Evolutionary conservation across 1,284 basidiomycete genomes (phyloP).

Genomic region (Naganishia albida): DNA sequence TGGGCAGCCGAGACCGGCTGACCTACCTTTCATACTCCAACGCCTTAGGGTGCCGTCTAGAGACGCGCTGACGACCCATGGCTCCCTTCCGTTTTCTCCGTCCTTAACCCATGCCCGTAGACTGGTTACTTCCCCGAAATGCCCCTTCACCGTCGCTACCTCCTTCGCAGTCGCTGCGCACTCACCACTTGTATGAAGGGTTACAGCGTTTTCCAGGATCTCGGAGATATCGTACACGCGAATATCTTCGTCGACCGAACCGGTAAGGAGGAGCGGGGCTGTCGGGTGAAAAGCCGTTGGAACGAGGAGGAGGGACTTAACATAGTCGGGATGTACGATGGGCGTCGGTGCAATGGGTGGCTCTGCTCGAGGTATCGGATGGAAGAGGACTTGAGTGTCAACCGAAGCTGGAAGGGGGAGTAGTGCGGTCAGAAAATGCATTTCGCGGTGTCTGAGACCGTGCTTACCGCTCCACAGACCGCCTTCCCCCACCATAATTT

Average conservation of each 20-base stretch:
- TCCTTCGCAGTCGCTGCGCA: conserved; percentile 45
- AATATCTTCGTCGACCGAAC: conserved; percentile 72
- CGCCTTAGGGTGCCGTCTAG: conserved; percentile 80
- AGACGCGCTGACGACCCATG: conserved; percentile 77
- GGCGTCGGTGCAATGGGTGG: conserved; percentile 56
- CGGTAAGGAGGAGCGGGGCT: conserved; percentile 73
- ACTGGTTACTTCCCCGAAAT: conserved; percentile 80
- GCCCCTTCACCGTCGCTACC: conserved; percentile 68
- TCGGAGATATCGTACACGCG: conserved; percentile 63
- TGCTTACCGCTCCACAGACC: conserved; percentile 79
- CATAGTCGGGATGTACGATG: conserved; percentile 67
- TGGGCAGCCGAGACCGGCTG: not conserved
- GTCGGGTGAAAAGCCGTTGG: conserved; percentile 60
- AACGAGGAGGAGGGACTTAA: conserved; percentile 72
- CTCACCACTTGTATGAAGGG: conserved; percentile 31
- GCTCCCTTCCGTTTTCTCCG: conserved; percentile 58
- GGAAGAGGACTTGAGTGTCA: conserved; percentile 75
- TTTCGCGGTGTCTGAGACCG: too few species aligned
- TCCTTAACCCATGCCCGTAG: conserved; percentile 69
- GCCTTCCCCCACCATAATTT: conserved; percentile 64
- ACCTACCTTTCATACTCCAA: conserved; percentile 73
- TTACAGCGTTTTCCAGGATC: conserved; percentile 55
- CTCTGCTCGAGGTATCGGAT: conserved; percentile 50
- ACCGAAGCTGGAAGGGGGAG: conserved; percentile 65
- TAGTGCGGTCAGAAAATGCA: not conserved